Base-by-base conservation (phyloP, 2,329 filamentous ascomycete species). In the Aspergillus udagawae region DNA sequence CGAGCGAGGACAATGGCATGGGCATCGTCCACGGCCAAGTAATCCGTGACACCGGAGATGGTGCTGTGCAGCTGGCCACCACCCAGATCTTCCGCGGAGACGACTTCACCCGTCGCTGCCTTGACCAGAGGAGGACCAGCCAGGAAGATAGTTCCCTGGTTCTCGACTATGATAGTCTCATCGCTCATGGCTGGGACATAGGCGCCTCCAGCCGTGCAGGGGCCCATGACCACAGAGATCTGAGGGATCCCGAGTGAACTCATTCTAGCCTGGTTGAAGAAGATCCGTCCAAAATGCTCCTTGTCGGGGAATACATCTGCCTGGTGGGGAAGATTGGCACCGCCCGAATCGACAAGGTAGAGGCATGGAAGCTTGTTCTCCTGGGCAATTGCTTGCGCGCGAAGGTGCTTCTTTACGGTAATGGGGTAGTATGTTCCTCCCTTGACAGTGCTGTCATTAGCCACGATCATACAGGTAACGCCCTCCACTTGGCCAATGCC, bases 111-210 rank as follows among this genome's bases (percentile, higher is more conserved):
- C 0, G 94, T 99, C 10, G 93, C 93, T 8, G 94, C 94, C 77
- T 97, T 96, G 61, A 99, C 94, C 1, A 99, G 82, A 0, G 94
- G 93, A 20, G 93, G 93, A 0, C 93, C 94, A 0, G 93, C 93
- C 1, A 99, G 85, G 80, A 97, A 99, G 71, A 99, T 96, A 65
- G 96, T 92, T n/a, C 93, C 93, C 73, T 97, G 92, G 53, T 92
- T 89, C 69, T 91, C 86, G 42, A 97, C 94, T 63, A 99, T 97
- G 74, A 99, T 97, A 71, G 86, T 92, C 81, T 97, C 94, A 72
- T 97, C 94, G 59, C 90, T 93, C 93, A 99, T 97, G 67, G 91
- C 91, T 10, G 93, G 93, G 10, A 97, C 92, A 72, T 99, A 97
- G 25, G 93, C 93, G 50, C 93, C 93, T 52, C 93, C 93, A 1